Base-by-base conservation (phyloP, 2,329 filamentous ascomycete species). In the Colletotrichum eleusines region DNA sequence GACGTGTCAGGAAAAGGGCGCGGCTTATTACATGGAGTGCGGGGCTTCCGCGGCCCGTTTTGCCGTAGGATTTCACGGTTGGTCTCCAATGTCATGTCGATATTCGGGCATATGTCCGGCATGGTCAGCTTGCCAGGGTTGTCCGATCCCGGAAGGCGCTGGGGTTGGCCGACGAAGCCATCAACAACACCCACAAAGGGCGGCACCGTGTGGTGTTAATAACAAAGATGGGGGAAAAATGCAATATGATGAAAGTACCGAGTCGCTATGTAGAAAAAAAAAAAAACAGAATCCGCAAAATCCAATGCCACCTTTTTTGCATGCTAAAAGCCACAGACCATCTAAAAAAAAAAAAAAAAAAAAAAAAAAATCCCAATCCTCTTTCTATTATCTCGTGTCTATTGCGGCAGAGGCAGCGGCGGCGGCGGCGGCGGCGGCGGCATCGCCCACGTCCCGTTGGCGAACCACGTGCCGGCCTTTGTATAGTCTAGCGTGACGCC, bases 401-500 rank as follows among this genome's bases (percentile, higher is more conserved):
- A n/a, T n/a, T n/a, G n/a, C n/a, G n/a, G n/a, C n/a, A n/a, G n/a
- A n/a, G n/a, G n/a, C n/a, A n/a, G n/a, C n/a, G n/a, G n/a, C n/a
- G n/a, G n/a, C n/a, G n/a, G n/a, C n/a, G n/a, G n/a, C n/a, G n/a
- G n/a, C n/a, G n/a, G n/a, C 44, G 51, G 20, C 11, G 68, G 63
- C 63, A 68, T 58, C 42, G 51, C 53, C 64, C 64, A 71, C 6
- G 68, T 42, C 8, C 68, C 68, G 58, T 71, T 71, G 11, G 68
- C 58, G 53, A 68, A 55, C 68, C 68, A 71, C 26, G 58, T 71
- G 26, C 68, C 68, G 23, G 68, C 63, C 57, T 23, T 5, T 2
- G 68, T 71, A 31, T 71, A 71, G 18, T 71, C 68, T 28, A 71
- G 38, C 26, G 68, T 71, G 7, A 71, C 23, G 38, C 68, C 63